These are phyloP conservation scores for Lipomyces yamanashiensis DNA, from an alignment of 805 yeast species.

Conservation along the genomic window DNA sequence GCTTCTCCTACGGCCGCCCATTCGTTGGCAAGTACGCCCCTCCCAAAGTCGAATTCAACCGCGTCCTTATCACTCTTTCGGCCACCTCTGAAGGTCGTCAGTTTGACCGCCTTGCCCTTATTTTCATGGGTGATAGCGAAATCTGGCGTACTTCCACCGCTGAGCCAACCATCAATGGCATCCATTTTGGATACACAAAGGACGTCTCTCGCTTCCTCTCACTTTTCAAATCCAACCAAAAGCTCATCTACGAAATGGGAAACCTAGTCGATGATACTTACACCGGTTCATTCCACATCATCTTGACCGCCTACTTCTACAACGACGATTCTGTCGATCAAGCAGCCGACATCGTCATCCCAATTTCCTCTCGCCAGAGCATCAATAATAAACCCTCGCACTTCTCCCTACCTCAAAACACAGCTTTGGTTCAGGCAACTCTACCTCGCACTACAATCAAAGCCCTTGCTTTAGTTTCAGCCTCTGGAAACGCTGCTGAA, in stretches of 20 bases:
- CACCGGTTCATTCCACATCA: constrained; percentile 64
- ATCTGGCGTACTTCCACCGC: constrained; percentile 86
- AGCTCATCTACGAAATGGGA: constrained; percentile 63
- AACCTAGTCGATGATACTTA: constrained; percentile 57
- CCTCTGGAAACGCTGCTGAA: constrained; percentile 78
- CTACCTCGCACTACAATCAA: constrained; percentile 63
- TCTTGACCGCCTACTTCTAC: constrained; percentile 58
- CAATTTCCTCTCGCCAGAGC: constrained; percentile 23
- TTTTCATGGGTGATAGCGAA: constrained; percentile 56
- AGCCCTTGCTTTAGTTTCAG: constrained; percentile 60
- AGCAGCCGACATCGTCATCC: constrained; percentile 24
- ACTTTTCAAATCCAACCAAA: constrained; percentile 53
- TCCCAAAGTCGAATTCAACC: constrained; percentile 44
- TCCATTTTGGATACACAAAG: constrained; percentile 59
- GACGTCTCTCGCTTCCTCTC: constrained; percentile 64
- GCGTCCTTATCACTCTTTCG: constrained; percentile 46
- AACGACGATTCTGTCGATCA: constrained; percentile 16
- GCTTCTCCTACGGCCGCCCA: constrained; percentile 46
- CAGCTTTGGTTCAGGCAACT: constrained; percentile 56
- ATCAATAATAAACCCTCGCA: constrained; percentile 36
- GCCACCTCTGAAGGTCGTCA: constrained; percentile 45
- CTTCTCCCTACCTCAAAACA: constrained; percentile 46
- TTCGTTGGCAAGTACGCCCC: constrained; percentile 43
- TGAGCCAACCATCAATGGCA: constrained; percentile 65
- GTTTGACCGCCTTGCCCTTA: constrained; percentile 48